Base-by-base conservation (phyloP, 768 basidiomycete genomes). In the Hygrocybe coccinea region DNA sequence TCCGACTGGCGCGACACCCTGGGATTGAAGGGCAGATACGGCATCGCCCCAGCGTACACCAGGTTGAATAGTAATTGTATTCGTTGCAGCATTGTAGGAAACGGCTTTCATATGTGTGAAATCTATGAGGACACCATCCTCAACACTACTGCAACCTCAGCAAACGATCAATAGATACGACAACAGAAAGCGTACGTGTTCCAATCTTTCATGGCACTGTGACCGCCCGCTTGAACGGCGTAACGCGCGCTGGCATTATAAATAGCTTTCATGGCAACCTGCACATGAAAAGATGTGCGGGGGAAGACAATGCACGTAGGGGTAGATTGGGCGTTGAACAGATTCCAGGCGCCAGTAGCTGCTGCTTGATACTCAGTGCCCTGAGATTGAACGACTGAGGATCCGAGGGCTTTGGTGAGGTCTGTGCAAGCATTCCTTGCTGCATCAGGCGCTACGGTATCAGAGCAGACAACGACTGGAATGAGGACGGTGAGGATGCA, bases 31-130 rank as follows among this genome's bases (percentile, higher is more conserved):
- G 10, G 65, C 60, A n/a, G 59, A 57, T 2, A 74, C 53, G 2
- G 72, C 76, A 19, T 78, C 71, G 19, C 65, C 69, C 76, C 76
- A 77, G 51, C 64, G 69, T n/a, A 73, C 63, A 15, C 75, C 76
- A n/a, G 76, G 76, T 54, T 77, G 65, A 8, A 78, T 56, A 3
- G 67, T 72, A 19, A 76, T 74, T 5, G 73, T 68, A 50, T 74
- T 73, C 19, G 54, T 67, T 2, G 54, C 56, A 33, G 66, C 52
- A 54, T 77, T 62, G 56, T 76, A 78, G 14, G 71, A 67, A 4
- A 54, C 54, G 21, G 56, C 56, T 41, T 60, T 56, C 65, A 67
- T 67, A 19, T 57, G 44, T 1, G 55, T 50, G 36, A 65, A 65
- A 11, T 54, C 54, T 21, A 67, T 65, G 14, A 64, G 52, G 5